Conservation (phyloP, 1,284 basidiomycete genomes). For the Boletellus sp. region DNA sequence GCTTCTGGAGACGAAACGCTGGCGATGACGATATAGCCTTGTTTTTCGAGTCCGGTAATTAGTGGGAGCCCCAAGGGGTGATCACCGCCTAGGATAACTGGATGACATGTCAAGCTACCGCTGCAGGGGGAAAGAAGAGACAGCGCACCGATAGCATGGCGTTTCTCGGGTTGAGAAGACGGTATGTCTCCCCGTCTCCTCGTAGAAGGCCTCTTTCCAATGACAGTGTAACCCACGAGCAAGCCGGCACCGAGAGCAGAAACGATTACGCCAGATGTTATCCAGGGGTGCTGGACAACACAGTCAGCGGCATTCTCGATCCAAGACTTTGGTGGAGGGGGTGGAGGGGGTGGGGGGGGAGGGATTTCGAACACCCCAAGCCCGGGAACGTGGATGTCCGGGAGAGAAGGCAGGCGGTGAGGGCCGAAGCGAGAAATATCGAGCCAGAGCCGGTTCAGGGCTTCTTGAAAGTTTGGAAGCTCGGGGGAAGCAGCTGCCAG, state of each 20-base stretch:
- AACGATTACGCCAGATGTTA: conserved; percentile 47
- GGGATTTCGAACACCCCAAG: conserved; percentile 72
- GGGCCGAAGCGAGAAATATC: conserved; percentile 79
- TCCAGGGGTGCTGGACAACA: conserved; percentile 57
- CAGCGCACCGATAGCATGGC: conserved; percentile 67
- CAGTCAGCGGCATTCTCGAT: conserved; percentile 48
- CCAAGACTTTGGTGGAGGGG: conserved; percentile 46
- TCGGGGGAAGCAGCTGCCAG: conserved; percentile 56
- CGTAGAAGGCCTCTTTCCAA: conserved; percentile 29
- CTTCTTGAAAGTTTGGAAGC: conserved; percentile 59
- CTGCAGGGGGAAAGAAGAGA: not conserved
- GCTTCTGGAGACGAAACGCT: conserved; percentile 67
- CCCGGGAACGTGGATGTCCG: conserved; percentile 58
- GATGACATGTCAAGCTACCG: conserved; percentile 13
- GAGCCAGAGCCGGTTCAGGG: conserved; percentile 66
- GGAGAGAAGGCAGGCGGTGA: conserved; percentile 54
- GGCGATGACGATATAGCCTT: conserved; percentile 76
- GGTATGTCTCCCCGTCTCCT: conserved; percentile 36
- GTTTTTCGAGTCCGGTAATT: conserved; percentile 65
- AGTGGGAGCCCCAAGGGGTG: conserved; percentile 64
- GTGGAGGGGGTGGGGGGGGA: conserved; percentile 56
- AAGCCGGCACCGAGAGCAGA: conserved; percentile 58
- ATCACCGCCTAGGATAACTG: conserved; percentile 80
- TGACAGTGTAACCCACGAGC: conserved; percentile 50
- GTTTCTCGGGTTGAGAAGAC: conserved; percentile 41